These are phyloP conservation scores for Asclepias syriaca DNA, from an alignment of 257 asterid species.

Conservation along the genomic window DNA sequence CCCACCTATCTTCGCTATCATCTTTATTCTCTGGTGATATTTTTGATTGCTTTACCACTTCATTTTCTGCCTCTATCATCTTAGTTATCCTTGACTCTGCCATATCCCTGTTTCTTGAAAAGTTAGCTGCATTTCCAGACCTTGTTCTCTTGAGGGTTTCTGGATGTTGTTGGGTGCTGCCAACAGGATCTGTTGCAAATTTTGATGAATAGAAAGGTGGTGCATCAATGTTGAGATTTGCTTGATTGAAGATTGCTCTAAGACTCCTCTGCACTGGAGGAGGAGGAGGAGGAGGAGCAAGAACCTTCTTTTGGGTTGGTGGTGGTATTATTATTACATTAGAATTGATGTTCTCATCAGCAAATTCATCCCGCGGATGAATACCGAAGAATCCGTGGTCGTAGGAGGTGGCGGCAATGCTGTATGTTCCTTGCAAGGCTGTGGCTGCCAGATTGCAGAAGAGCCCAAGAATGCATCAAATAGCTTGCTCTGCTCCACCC, in stretches of 20 bases:
- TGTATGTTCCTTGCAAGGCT: conserved; percentile 69
- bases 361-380: conserved; percentile 37
- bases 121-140: conserved; percentile 38
- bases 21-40: conserved; percentile 32
- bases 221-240: conserved; percentile 63
- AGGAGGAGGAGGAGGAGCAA: background rate
- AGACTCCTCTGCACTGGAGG: conserved; percentile 25
- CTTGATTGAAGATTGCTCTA: conserved; percentile 18
- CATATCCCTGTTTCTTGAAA: conserved; percentile 9
- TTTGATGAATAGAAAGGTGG: conserved; percentile 61
- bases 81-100: conserved; percentile 17
- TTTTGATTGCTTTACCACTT: conserved; percentile 32
- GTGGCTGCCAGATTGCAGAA: conserved; percentile 97
- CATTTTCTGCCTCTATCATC: conserved; percentile 30
- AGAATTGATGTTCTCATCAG: conserved; percentile 58
- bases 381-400: background rate
- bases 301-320: conserved; percentile 6
- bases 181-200: conserved; percentile 16
- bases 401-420: background rate
- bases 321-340: conserved; percentile 13
- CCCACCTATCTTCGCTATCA: conserved; percentile 31
- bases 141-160: conserved; percentile 73
- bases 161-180: background rate
- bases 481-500: conserved; percentile 64
- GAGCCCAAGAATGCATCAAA: conserved; percentile 83